Conservation (phyloP, 2,329 filamentous ascomycete species). For the Xylariaceae sp. region DNA sequence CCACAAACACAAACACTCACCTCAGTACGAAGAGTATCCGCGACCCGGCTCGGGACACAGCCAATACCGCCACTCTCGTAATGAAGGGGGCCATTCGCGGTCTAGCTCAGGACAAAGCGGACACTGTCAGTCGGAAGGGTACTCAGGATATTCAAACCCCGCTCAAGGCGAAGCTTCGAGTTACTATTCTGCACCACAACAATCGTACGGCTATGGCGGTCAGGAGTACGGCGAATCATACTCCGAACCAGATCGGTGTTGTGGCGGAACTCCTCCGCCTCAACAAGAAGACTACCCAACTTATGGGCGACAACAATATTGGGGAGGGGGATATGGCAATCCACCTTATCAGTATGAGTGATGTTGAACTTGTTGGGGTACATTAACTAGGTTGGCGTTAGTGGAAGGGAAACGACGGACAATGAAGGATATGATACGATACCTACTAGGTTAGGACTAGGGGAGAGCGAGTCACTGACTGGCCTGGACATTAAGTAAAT, state of each 20-base stretch:
- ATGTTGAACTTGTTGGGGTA: neutral
- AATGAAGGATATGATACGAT: constrained; percentile 3
- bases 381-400: constrained; percentile 4
- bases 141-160: neutral
- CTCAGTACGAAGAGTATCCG: constrained; percentile 6
- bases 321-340: constrained; percentile 13
- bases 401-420: neutral
- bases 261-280: constrained; percentile 14
- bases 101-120: no score
- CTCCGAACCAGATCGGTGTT: neutral
- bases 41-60: neutral
- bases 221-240: neutral
- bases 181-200: constrained; percentile 11
- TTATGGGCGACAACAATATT: constrained; percentile 14
- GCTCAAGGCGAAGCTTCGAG: constrained; percentile 19
- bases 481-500: neutral
- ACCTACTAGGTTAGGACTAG: neutral
- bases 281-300: constrained; percentile 17
- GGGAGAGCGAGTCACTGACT: neutral
- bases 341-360: constrained; percentile 17
- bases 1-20: constrained; percentile 7
- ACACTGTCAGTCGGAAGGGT: no score
- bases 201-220: neutral
- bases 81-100: no score
- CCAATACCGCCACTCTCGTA: no score